phyloP scores from a whole-genome alignment of 2,329 filamentous ascomycete genomes.

The Colletotrichum magnum region DNA sequence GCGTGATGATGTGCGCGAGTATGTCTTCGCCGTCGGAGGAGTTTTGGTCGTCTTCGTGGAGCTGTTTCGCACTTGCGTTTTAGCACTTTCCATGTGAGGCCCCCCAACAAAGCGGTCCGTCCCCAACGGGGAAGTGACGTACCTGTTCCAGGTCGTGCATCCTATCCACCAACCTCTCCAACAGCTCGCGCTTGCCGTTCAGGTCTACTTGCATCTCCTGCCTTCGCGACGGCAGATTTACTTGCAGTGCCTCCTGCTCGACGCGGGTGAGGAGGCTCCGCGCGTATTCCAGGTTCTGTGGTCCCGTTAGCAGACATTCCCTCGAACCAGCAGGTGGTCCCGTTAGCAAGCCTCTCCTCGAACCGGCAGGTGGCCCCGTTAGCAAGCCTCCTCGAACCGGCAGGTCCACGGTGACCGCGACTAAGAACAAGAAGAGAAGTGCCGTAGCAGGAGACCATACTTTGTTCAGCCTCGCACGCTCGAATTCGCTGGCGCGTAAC shows the following conservation, averaged over 20 bases:
- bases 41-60: constrained; percentile 56
- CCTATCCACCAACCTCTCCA: constrained; percentile 76
- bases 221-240: constrained; percentile 71
- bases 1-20: constrained; percentile 68
- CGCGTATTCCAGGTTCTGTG: constrained; percentile 78
- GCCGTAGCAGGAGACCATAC: constrained; percentile 47
- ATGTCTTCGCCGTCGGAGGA: constrained; percentile 71
- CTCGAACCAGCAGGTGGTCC: too few relatives aligned
- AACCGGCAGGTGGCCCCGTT: neutral
- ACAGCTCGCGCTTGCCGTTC: constrained; percentile 73
- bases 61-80: constrained; percentile 48
- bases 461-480: constrained; percentile 63
- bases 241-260: constrained; percentile 76
- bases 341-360: neutral
- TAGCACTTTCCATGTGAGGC: constrained; percentile 45
- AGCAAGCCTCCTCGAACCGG: neutral
- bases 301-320: neutral
- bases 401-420: too few relatives aligned
- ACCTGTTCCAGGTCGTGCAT: constrained; percentile 78
- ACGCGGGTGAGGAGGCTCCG: constrained; percentile 77
- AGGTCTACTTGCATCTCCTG: constrained; percentile 75
- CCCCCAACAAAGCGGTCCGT: neutral
- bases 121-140: constrained; percentile 40
- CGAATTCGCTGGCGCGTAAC: constrained; percentile 74
- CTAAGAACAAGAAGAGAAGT: neutral